phyloP scores from a whole-genome alignment of 192 early-diverging fungal species.

The Rhizoclosmatium sp. region DNA sequence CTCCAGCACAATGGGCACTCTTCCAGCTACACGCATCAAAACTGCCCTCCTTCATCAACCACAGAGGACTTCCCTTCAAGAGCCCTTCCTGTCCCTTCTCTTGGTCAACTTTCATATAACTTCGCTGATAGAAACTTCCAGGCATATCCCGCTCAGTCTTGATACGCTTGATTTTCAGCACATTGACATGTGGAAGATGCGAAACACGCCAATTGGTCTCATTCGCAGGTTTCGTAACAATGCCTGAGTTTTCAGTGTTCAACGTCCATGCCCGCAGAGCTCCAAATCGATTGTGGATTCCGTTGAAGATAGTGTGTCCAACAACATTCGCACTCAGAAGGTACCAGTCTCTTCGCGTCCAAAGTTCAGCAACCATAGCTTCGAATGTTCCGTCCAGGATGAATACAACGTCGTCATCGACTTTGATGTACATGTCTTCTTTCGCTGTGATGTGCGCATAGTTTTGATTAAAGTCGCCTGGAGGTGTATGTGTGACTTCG shows the following conservation, averaged over 20 bases:
- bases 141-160: no score
- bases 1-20: background rate
- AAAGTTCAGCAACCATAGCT: background rate
- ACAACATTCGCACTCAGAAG: background rate
- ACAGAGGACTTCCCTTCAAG: background rate
- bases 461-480: background rate
- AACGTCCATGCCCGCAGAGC: background rate
- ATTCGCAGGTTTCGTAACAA: no score
- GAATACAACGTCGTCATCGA: conserved; percentile 2
- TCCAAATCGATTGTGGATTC: background rate
- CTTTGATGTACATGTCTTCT: background rate
- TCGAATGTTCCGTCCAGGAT: background rate
- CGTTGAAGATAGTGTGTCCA: background rate
- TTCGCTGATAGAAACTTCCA: no score
- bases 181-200: no score
- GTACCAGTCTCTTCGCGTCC: background rate
- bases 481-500: background rate
- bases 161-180: no score
- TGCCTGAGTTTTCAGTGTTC: background rate
- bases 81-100: no score
- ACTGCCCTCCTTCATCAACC: background rate
- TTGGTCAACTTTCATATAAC: no score
- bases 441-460: background rate
- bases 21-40: background rate
- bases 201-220: no score